Conservation (phyloP, 2,329 filamentous ascomycete genomes). For the Clarireedia paspali region DNA sequence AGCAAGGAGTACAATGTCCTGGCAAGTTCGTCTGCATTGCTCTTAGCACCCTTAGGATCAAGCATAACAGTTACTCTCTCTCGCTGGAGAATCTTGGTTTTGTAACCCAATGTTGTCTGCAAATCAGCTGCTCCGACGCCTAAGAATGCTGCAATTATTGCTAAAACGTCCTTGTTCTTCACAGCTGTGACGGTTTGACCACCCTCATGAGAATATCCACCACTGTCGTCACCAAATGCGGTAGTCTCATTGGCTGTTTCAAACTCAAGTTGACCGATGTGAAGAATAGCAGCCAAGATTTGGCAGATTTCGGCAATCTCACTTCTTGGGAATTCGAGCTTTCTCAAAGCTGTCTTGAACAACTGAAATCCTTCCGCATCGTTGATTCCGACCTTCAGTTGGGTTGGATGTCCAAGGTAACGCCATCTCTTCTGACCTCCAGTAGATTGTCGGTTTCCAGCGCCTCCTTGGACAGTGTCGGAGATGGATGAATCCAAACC, state of each 20-base stretch:
- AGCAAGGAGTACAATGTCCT: conserved; percentile 88
- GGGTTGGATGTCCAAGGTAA: conserved; percentile 91
- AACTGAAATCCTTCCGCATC: conserved; percentile 93
- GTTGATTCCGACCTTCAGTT: conserved; percentile 95
- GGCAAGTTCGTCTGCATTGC: conserved; percentile 89
- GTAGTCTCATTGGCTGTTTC: conserved; percentile 73
- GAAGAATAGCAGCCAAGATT: conserved; percentile 85
- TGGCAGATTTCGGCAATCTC: conserved; percentile 98
- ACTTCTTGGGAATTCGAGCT: conserved; percentile 84
- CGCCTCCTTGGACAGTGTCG: conserved; percentile 32
- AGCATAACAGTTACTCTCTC: conserved; percentile 99
- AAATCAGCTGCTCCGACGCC: conserved; percentile 75
- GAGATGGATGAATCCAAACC: conserved; percentile 46
- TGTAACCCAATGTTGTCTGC: conserved; percentile 85
- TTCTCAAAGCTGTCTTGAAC: conserved; percentile 91
- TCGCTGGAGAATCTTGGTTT: conserved; percentile 91
- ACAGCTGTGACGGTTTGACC: conserved; percentile 78
- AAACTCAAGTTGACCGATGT: conserved; percentile 96
- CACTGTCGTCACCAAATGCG: conserved; percentile 78
- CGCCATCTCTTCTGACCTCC: conserved; percentile 75
- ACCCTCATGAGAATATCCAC: conserved; percentile 92
- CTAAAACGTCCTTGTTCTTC: conserved; percentile 85
- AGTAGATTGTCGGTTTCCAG: conserved; percentile 42
- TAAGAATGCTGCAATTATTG: conserved; percentile 86
- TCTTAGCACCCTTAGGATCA: conserved; percentile 80